Evolutionary conservation across 2,329 filamentous ascomycete species (phyloP), one percentile per base, ranked within the genome.

Genomic region (Beauveria sp.): DNA sequence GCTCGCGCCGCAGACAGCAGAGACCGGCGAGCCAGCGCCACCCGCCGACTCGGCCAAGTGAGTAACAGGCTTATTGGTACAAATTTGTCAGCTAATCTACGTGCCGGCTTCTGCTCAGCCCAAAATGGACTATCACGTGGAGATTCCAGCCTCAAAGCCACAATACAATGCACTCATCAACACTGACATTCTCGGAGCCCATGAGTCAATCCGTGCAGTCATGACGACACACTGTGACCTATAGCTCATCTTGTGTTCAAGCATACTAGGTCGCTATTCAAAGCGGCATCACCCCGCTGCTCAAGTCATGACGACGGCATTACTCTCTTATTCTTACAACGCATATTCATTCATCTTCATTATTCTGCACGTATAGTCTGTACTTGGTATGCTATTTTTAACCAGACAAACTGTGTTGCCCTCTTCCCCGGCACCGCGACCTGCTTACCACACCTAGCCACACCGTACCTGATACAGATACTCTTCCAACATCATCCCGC

Each of bases 131-230:
- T 18, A 53, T 59, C 56, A 59, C 56, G 56, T 59, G 56, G 56
- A 53, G 40, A n/a, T 28, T 46, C 47, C 52, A 59, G 56, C 26
- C 14, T 37, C 12, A 34, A 48, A 44, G 56, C 56, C 56, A 59
- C 48, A 14, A 34, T 34, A 37, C 34, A 37, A 37, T 37, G 34
- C 12, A 37, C 34, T 44, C 53, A 55, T 34, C 53, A 28, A 44
- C 41, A 44, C 26, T 9, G 51, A 30, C 30, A 24, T 24, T 18
- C 16, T 34, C 8, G 12, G 28, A 37, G 47, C 41, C 54, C 26
- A 56, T 56, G 28, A 47, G 43, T 56, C 41, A 46, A 56, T 10
- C 41, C 12, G 10, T 10, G 12, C 30, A 51, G 22, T 50, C 34
- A 58, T 43, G 44, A 51, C 46, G 34, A 56, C 54, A 56, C 24